Percentiles rank a stretch among this genome's conserved stretches.
phyloP scores from a whole-genome alignment of 2,329 filamentous ascomycete genomes.

The Cladobotryum mycophilum region DNA sequence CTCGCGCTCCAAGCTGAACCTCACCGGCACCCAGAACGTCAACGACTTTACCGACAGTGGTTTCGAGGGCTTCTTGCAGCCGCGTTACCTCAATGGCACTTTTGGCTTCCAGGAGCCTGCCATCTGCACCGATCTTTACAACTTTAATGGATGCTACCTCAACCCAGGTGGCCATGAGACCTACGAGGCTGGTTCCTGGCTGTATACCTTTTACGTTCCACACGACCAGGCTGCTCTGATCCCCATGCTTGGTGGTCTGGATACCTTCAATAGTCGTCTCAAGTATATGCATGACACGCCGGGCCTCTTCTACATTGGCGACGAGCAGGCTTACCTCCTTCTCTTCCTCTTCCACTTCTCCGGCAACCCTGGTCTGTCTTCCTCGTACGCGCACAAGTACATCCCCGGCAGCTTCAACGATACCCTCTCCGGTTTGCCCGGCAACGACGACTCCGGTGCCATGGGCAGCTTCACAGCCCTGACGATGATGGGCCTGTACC shows the following conservation, averaged over 20 bases:
- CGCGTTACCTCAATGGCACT: slow-evolving; percentile 57
- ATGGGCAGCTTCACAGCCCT: slow-evolving; percentile 49
- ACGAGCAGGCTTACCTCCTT: slow-evolving; percentile 50
- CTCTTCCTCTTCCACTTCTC: slow-evolving; percentile 59
- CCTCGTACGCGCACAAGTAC: slow-evolving; percentile 53
- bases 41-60: slow-evolving; percentile 41
- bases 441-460: slow-evolving; percentile 48
- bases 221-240: slow-evolving; percentile 46
- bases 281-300: slow-evolving; percentile 56
- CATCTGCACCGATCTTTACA: slow-evolving; percentile 33
- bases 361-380: slow-evolving; percentile 52
- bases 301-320: slow-evolving; percentile 62
- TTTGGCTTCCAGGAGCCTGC: slow-evolving; percentile 61
- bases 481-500: slow-evolving; percentile 48
- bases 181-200: slow-evolving; percentile 65
- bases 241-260: slow-evolving; percentile 48
- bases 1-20: slow-evolving; percentile 24
- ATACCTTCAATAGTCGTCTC: slow-evolving; percentile 53
- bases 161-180: slow-evolving; percentile 35
- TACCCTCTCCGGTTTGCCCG: slow-evolving; percentile 50
- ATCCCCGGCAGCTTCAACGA: slow-evolving; percentile 65
- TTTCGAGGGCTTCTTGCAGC: slow-evolving; percentile 60
- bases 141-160: slow-evolving; percentile 35
- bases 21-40: slow-evolving; percentile 32
- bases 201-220: slow-evolving; percentile 59